Evolutionary conservation across 73 alveolate species (phyloP).

Genomic region (Symbiodinium pilosum): DNA sequence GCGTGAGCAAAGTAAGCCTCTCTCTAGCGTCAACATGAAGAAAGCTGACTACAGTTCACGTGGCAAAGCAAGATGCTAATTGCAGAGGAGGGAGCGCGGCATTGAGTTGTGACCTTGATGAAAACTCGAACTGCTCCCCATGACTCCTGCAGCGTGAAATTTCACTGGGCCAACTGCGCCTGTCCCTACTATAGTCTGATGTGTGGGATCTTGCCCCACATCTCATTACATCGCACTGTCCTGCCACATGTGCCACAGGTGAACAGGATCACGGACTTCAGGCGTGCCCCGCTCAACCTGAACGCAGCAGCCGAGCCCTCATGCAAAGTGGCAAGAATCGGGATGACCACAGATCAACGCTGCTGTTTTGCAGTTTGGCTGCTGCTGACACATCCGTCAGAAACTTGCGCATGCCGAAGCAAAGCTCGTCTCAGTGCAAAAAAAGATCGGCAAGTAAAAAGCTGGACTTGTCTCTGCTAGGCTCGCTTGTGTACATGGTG

Average conservation of each 20-base stretch:
- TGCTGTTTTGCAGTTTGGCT: neutral
- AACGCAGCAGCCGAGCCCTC: neutral
- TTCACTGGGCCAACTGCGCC: too few species aligned
- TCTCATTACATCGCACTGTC: neutral
- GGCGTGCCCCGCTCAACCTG: slow-evolving; percentile 40
- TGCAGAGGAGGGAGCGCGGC: slow-evolving; percentile 24
- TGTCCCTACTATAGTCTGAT: too few species aligned
- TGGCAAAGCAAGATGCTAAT: too few species aligned
- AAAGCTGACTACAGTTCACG: neutral
- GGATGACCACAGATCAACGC: too few species aligned
- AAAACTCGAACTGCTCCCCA: slow-evolving; percentile 74
- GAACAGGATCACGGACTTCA: slow-evolving; percentile 13
- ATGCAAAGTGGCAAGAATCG: too few species aligned
- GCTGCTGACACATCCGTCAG: slow-evolving; percentile 9
- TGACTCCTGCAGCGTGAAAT: slow-evolving; percentile 34
- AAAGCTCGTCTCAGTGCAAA: slow-evolving; percentile 39
- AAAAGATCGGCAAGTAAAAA: too few species aligned
- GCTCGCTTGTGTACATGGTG: too few species aligned
- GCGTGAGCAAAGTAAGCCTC: too few species aligned
- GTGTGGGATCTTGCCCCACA: too few species aligned
- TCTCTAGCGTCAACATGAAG: neutral
- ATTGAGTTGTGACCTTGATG: slow-evolving; percentile 74
- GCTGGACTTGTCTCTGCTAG: too few species aligned
- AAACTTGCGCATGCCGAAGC: slow-evolving; percentile 62
- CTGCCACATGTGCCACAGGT: slow-evolving; percentile 80